phyloP scores from a whole-genome alignment of 495 filamentous ascomycete species.

The Evansstolkia leycettana region DNA sequence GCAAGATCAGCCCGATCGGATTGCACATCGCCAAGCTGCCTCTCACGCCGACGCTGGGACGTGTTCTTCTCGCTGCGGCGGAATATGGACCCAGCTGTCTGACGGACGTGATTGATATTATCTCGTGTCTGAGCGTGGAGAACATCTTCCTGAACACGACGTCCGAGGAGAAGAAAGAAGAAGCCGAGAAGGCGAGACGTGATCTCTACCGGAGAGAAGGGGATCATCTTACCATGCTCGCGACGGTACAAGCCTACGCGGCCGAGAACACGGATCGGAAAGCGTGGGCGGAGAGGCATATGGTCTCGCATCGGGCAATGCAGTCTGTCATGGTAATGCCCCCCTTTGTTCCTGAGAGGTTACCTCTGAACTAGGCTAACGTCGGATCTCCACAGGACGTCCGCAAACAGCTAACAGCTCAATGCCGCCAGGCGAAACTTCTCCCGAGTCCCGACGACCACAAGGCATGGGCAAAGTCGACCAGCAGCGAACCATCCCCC shows the following conservation, averaged over 20 bases:
- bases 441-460: conserved; percentile 13
- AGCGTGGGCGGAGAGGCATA: conserved; percentile 65
- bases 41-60: conserved; percentile 66
- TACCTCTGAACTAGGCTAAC: no score
- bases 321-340: conserved; percentile 53
- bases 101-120: conserved; percentile 79
- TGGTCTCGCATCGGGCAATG: conserved; percentile 78
- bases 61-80: conserved; percentile 72
- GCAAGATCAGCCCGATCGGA: conserved; percentile 62
- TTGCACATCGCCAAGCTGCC: conserved; percentile 70
- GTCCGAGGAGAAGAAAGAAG: conserved; percentile 71
- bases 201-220: conserved; percentile 74
- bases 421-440: conserved; percentile 39
- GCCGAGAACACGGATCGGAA: conserved; percentile 61
- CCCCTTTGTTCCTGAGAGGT: conserved; percentile 1
- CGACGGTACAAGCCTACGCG: conserved; percentile 70
- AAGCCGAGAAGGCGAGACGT: conserved; percentile 56
- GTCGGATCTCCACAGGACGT: conserved; percentile 52
- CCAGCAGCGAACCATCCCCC: conserved; percentile 16
- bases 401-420: conserved; percentile 69
- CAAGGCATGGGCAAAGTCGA: background rate
- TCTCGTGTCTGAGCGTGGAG: conserved; percentile 78
- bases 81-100: conserved; percentile 58
- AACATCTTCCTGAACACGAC: conserved; percentile 74
- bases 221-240: conserved; percentile 78